phyloP scores from a whole-genome alignment of 2,329 filamentous ascomycete genomes.

The Aspergillus sp. region DNA sequence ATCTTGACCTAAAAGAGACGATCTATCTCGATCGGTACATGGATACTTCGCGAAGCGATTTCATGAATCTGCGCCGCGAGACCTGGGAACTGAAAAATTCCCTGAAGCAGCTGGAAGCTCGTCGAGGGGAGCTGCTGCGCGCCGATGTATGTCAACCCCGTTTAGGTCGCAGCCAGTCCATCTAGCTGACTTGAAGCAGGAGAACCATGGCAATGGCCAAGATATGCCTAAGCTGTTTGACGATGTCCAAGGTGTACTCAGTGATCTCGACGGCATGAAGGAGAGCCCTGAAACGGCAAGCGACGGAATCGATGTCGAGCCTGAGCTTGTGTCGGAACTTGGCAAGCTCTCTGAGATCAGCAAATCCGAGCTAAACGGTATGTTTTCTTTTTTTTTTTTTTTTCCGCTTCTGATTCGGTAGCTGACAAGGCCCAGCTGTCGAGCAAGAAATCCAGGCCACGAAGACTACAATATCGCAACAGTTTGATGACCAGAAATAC shows the following conservation, averaged over 20 bases:
- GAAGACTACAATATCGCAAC: slow-evolving; percentile 41
- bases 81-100: slow-evolving; percentile 66
- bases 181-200: slow-evolving; percentile 2
- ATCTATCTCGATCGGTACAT: slow-evolving; percentile 86
- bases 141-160: slow-evolving; percentile 20
- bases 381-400: too few relatives aligned
- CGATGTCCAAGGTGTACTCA: slow-evolving; percentile 34
- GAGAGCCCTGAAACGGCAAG: slow-evolving; percentile 19
- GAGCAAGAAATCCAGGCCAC: slow-evolving; percentile 41
- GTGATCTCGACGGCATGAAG: slow-evolving; percentile 32
- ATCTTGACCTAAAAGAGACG: slow-evolving; percentile 67
- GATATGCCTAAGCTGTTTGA: slow-evolving; percentile 24
- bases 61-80: slow-evolving; percentile 56
- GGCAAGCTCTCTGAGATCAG: slow-evolving; percentile 37
- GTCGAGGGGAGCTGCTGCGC: slow-evolving; percentile 34
- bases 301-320: slow-evolving; percentile 36
- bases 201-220: slow-evolving; percentile 17
- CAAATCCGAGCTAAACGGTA: slow-evolving; percentile 39
- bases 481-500: slow-evolving; percentile 58
- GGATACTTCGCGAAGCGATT: slow-evolving; percentile 49
- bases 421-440: slow-evolving; percentile 16
- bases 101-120: slow-evolving; percentile 47
- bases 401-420: too few relatives aligned
- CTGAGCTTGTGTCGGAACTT: slow-evolving; percentile 33
- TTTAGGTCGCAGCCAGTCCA: slow-evolving; percentile 1